Evolutionary conservation across 306 rosid genomes (phyloP).

Genomic region (Mucuna pruriens): DNA sequence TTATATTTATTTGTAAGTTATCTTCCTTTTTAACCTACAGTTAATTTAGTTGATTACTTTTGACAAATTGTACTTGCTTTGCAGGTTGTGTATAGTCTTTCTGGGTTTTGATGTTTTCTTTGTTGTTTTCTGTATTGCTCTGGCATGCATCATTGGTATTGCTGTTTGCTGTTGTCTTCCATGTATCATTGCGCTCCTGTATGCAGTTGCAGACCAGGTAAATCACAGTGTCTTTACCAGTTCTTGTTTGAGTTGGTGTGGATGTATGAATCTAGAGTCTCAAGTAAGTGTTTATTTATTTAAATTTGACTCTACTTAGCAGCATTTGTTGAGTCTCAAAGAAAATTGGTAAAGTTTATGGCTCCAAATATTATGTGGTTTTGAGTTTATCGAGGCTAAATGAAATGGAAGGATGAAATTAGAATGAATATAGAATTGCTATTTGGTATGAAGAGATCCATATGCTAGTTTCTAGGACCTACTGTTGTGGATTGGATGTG

Average conservation of each 20-base stretch:
- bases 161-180: slow-evolving; percentile 99
- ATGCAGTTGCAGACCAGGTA: slow-evolving; percentile 99
- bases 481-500: not conserved
- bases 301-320: slow-evolving; percentile 2
- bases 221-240: slow-evolving; percentile 27
- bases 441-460: not conserved
- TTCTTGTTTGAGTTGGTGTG: slow-evolving; percentile 35
- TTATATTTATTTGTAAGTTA: not conserved
- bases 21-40: slow-evolving; percentile 32
- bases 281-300: slow-evolving; percentile 23
- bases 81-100: slow-evolving; percentile 94
- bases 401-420: slow-evolving; percentile 18
- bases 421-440: slow-evolving; percentile 15
- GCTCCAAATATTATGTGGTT: not conserved
- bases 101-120: slow-evolving; percentile 98
- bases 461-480: slow-evolving; percentile 19
- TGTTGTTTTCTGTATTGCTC: slow-evolving; percentile 96
- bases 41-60: slow-evolving; percentile 22
- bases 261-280: slow-evolving; percentile 20
- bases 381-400: slow-evolving; percentile 5
- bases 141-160: slow-evolving; percentile 93
- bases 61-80: slow-evolving; percentile 45
- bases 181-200: slow-evolving; percentile 85
- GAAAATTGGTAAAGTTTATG: slow-evolving; percentile 16
- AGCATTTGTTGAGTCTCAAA: not conserved